Conservation (phyloP, 192 early-diverging fungal genomes). For the Blastocladiella britannica region DNA sequence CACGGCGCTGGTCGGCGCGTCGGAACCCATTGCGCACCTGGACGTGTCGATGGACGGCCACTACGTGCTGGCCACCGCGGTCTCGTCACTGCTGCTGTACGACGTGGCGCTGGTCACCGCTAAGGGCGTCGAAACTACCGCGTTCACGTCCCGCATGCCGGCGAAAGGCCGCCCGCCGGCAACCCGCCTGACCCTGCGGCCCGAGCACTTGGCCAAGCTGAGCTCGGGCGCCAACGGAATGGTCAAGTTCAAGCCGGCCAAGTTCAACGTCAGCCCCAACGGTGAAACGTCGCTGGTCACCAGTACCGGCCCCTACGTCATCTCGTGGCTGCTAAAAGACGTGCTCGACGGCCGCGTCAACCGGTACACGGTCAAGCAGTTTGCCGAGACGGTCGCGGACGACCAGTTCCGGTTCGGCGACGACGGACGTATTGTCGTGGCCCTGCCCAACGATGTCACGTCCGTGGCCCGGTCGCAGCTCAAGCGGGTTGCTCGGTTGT, state of each 20-base stretch:
- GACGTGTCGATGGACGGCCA: slow-evolving; percentile 72
- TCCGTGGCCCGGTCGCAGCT: slow-evolving; percentile 24
- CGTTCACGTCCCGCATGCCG: slow-evolving; percentile 44
- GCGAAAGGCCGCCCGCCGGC: slow-evolving; percentile 41
- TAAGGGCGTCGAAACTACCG: slow-evolving; percentile 8
- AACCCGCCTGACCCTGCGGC: slow-evolving; percentile 54
- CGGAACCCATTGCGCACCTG: slow-evolving; percentile 71
- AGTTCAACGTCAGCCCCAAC: slow-evolving; percentile 62
- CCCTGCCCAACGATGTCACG: slow-evolving; percentile 53
- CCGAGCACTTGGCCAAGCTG: slow-evolving; percentile 74
- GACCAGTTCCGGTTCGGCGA: slow-evolving; percentile 79
- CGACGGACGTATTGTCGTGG: slow-evolving; percentile 66
- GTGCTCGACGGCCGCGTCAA: slow-evolving; percentile 53
- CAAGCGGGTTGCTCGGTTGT: no score
- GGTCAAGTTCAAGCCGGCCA: slow-evolving; percentile 64
- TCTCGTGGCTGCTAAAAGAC: slow-evolving; percentile 75
- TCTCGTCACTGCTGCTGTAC: slow-evolving; percentile 61
- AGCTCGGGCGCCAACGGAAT: slow-evolving; percentile 8
- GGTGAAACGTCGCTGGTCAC: slow-evolving; percentile 70
- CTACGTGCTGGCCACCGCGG: slow-evolving; percentile 75
- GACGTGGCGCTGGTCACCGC: slow-evolving; percentile 41
- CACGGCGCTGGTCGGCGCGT: slow-evolving; percentile 61
- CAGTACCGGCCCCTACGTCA: slow-evolving; percentile 69
- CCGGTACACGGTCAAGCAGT: slow-evolving; percentile 79
- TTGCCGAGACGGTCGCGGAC: slow-evolving; percentile 56